Evolutionary conservation across 2,329 filamentous ascomycete genomes (phyloP), one percentile per base, ranked within the genome.

Genomic region (Metarhizium humberi): DNA sequence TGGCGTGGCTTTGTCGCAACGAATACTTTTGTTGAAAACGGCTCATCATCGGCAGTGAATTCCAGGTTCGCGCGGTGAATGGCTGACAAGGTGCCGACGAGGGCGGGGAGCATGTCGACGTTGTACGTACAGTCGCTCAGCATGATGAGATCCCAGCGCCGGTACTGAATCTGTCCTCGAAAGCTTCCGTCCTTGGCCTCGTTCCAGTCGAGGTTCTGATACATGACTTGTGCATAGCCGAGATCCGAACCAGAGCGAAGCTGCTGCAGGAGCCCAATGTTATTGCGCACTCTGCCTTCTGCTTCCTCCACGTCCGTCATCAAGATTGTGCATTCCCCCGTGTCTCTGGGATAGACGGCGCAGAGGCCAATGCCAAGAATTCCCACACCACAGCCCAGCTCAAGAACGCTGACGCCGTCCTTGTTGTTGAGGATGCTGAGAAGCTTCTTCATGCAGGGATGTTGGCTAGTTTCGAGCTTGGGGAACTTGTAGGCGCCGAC

Each of bases 111-210:
- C 58, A 75, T 76, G 63, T 83, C 80, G 53, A 75, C 76, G 58
- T 84, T 84, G 70, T 84, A 84, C 0, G 80, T 83, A 72, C 81
- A 82, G 64, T 84, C 81, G 63, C 79, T 82, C 25, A 84, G 68
- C 53, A 81, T 70, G 50, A 82, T 62, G 5, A 82, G 66, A 56
- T 82, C 76, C 79, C 79, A 84, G 2, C 64, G 57, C 2, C 65
- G 67, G 1, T 70, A 66, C n/a, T 61, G 58, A 1, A 71, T 71
- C 29, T 71, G 63, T 0, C 68, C 60, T 0, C 76, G 77, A 57
- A 82, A 78, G 0, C 51, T 55, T 0, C 77, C 78, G 2, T 66
- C 57, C 32, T 71, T 66, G 0, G 77, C 80, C 36, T 79, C 71
- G 25, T 80, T 73, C 81, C 81, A 84, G 65, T 83, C 78, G 11